Conservation (phyloP, 176 grass and related monocot species). For the Metroxylon sagu region DNA sequence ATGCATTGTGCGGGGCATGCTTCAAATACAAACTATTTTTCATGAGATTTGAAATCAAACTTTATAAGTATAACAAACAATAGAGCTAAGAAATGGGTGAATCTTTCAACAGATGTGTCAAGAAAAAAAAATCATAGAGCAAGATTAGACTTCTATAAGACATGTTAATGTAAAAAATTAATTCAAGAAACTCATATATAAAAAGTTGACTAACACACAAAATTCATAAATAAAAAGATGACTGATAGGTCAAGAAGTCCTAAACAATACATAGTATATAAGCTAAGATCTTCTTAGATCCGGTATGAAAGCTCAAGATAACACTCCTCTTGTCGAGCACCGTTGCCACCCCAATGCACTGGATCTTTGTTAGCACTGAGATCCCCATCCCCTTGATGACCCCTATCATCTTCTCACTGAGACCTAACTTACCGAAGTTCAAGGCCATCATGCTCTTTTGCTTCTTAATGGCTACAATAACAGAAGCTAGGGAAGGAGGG, state of each 20-base stretch:
- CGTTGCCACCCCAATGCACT: slow-evolving; percentile 56
- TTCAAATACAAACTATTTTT: no score
- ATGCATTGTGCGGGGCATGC: no score
- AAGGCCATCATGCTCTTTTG: slow-evolving; percentile 19
- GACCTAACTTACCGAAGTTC: slow-evolving; percentile 60
- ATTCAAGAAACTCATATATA: no score
- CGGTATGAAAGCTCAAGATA: slow-evolving; percentile 76
- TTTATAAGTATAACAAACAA: no score
- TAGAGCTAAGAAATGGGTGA: no score
- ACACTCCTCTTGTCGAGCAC: slow-evolving; percentile 66
- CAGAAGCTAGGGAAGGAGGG: background rate
- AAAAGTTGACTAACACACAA: no score
- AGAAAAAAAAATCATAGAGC: no score
- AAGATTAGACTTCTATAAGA: no score
- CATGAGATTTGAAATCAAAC: no score
- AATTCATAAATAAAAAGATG: no score
- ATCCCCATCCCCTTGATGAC: slow-evolving; percentile 62
- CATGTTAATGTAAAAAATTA: no score
- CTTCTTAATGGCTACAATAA: slow-evolving; percentile 16
- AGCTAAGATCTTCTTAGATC: slow-evolving; percentile 85
- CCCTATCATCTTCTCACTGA: slow-evolving; percentile 51
- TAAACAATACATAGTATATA: slow-evolving; percentile 83
- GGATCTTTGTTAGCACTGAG: slow-evolving; percentile 73
- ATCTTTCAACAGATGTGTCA: no score
- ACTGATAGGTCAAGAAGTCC: slow-evolving; percentile 6